Conservation (phyloP, 192 early-diverging fungal genomes). For the Gryganskiella cystojenkinii region DNA sequence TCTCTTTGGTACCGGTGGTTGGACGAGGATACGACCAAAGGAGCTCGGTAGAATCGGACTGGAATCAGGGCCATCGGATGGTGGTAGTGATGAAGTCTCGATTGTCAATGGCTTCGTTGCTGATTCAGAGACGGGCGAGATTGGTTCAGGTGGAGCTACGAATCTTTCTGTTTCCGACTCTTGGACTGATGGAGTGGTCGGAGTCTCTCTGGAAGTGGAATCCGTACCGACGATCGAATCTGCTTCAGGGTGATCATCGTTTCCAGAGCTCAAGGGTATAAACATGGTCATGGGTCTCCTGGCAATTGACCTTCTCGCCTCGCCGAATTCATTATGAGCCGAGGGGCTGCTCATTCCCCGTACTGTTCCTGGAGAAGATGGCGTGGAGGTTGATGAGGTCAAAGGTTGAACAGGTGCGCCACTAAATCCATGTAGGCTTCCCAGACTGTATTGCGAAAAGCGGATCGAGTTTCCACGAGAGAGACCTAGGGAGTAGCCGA, state of each 20-base stretch:
- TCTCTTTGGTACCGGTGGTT: no score
- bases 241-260: neutral
- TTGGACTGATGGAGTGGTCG: no score
- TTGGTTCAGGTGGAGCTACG: no score
- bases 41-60: no score
- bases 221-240: neutral
- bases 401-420: slow-evolving; percentile 6
- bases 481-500: slow-evolving; percentile 29
- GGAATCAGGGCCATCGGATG: no score
- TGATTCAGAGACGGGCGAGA: no score
- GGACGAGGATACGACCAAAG: no score
- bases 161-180: no score
- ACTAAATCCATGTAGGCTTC: slow-evolving; percentile 8
- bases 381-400: neutral
- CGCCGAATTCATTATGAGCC: neutral
- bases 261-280: neutral
- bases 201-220: no score
- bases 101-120: no score
- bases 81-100: no score
- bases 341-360: neutral
- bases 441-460: slow-evolving; percentile 38
- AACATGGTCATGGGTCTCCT: no score
- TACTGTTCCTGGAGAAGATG: slow-evolving; percentile 17
- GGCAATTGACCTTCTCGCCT: neutral
- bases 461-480: slow-evolving; percentile 32